Evolutionary conservation across 257 asterid genomes (phyloP), one percentile per base, ranked within the genome.

Genomic region (Plantago major): DNA sequence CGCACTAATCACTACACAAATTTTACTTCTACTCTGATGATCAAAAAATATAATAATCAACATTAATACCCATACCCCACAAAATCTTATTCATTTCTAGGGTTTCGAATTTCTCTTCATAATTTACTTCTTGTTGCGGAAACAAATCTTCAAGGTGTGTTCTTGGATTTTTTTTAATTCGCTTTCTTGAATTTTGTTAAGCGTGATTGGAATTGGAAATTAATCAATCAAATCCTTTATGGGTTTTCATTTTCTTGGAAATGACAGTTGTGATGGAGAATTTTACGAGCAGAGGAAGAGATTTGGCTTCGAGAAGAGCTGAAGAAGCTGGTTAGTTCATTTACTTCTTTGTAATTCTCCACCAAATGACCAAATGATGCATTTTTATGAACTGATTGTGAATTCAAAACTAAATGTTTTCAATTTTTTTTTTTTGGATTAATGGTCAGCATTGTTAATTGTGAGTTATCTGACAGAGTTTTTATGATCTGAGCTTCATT

Each of bases 291-390:
- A 77, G 79, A 58, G 86, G 77, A n/a, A 70, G 61, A 70, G 82
- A 85, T 59, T 76, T 86, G 81, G 95, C 86, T 62, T 88, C 95
- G 65, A 84, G 97, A 78, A 88, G 82, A 68, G 98, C 93, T 64
- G 98, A 91, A 76, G 98, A 86, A 84, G 92, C 95, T 77, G 96
- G 96, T 86, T 63, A 44, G 50, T 58, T 3, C 44, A 26, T 9
- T 51, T 46, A 28, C 5, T 37, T 38, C 15, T n/a, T 37, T 67
- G 42, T 17, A 38, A 12, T 46, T 71, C 10, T 62, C 65, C 13
- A n/a, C n/a, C n/a, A n/a, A n/a, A n/a, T n/a, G n/a, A 9, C 63
- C 4, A n/a, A 59, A 50, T 3, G 28, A 59, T 51, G 65, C 70
- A 66, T 67, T 63, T 64, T 53, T 62, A 63, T 56, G 57, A 40